A percentile compares a stretch with the other conserved stretches of the same genome.
Evolutionary conservation across 2,329 filamentous ascomycete genomes (phyloP).

Genomic region (Pseudocercospora cruenta): DNA sequence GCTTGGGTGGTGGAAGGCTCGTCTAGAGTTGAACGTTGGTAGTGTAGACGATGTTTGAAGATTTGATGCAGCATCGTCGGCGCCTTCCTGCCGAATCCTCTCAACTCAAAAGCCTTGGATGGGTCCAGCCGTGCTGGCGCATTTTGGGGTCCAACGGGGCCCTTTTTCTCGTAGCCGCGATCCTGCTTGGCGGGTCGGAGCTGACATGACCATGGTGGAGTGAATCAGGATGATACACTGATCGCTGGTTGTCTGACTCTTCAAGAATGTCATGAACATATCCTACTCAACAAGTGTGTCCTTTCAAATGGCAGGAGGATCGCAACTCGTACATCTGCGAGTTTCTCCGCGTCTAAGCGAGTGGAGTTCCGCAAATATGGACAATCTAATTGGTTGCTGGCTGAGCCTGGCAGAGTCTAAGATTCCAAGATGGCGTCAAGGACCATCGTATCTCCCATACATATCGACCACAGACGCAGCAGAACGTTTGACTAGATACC

Average conservation of each 20-base stretch:
- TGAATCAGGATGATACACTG: background rate
- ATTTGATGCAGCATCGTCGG: background rate
- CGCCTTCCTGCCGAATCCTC: slow-evolving; percentile 5
- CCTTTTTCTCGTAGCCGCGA: background rate
- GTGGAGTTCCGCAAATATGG: background rate
- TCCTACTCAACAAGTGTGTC: too few relatives aligned
- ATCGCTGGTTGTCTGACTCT: background rate
- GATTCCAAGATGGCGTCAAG: background rate
- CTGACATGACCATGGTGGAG: background rate
- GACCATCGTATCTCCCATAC: background rate
- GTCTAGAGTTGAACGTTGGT: background rate
- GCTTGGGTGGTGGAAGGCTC: background rate
- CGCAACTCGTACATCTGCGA: background rate
- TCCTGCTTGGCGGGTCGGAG: background rate
- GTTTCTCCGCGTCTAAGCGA: background rate
- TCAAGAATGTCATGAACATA: too few relatives aligned
- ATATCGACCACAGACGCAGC: background rate
- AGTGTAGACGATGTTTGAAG: background rate
- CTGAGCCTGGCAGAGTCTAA: background rate
- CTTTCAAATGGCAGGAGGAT: too few relatives aligned
- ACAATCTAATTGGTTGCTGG: background rate
- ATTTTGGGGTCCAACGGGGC: background rate
- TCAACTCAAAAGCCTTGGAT: background rate
- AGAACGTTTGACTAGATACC: background rate
- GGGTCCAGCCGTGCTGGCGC: background rate